These are phyloP conservation scores for Pichia exigua DNA, from an alignment of 805 yeast species.

Conservation along the genomic window DNA sequence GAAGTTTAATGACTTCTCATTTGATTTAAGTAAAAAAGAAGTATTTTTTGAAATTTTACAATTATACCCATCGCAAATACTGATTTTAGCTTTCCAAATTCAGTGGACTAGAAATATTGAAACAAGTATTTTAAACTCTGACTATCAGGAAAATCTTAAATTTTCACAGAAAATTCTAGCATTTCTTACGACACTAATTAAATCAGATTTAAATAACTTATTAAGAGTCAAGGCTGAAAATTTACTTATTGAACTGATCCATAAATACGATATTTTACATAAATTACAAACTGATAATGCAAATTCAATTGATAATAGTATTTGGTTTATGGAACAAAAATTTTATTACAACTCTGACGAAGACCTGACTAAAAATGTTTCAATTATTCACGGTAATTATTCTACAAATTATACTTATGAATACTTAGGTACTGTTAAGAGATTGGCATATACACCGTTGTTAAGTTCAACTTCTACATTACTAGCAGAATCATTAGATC, in stretches of 20 bases:
- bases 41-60: slow-evolving; percentile 26
- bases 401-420: slow-evolving; percentile 66
- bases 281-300: background rate
- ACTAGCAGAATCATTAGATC: slow-evolving; percentile 67
- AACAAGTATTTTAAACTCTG: background rate
- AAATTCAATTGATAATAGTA: slow-evolving; percentile 15
- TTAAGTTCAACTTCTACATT: slow-evolving; percentile 56
- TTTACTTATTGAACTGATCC: slow-evolving; percentile 60
- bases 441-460: slow-evolving; percentile 70
- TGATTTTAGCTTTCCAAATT: slow-evolving; percentile 48
- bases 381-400: slow-evolving; percentile 46
- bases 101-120: slow-evolving; percentile 44
- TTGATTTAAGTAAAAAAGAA: background rate
- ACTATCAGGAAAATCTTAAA: background rate
- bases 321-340: slow-evolving; percentile 48
- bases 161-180: background rate
- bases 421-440: slow-evolving; percentile 67
- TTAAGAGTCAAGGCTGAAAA: slow-evolving; percentile 44
- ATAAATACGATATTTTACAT: slow-evolving; percentile 38
- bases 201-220: slow-evolving; percentile 21
- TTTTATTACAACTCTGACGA: slow-evolving; percentile 32
- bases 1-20: slow-evolving; percentile 9
- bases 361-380: slow-evolving; percentile 26
- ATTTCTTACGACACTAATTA: slow-evolving; percentile 14
- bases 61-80: slow-evolving; percentile 47